Conservation (phyloP, 441 rosid genomes). For the Melastoma candidum region DNA sequence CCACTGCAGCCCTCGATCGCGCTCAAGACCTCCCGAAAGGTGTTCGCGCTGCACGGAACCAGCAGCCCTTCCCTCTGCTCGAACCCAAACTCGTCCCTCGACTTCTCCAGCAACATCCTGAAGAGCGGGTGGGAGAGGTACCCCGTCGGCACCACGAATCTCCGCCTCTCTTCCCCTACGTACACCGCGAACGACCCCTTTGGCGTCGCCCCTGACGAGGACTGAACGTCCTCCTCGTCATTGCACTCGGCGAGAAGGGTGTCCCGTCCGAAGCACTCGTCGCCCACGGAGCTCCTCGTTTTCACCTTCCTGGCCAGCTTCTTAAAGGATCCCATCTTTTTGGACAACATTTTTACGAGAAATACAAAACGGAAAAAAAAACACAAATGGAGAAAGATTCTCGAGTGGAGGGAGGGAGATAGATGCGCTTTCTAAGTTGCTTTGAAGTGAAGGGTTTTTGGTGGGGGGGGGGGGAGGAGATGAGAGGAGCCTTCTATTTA, state of each 20-base stretch:
- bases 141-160: constrained; percentile 61
- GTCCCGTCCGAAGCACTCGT: constrained; percentile 13
- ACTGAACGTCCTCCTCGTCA: constrained; percentile 10
- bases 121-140: constrained; percentile 64
- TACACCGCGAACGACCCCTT: constrained; percentile 61
- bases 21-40: constrained; percentile 55
- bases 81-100: constrained; percentile 47
- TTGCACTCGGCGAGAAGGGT: constrained; percentile 2
- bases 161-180: constrained; percentile 60
- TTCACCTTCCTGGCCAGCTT: constrained; percentile 67
- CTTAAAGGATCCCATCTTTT: constrained; percentile 63
- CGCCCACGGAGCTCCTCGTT: constrained; percentile 24
- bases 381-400: neutral
- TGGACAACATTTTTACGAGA: constrained; percentile 32
- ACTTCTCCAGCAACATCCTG: constrained; percentile 69
- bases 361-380: neutral
- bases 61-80: constrained; percentile 46
- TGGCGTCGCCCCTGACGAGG: constrained; percentile 29
- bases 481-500: too few species aligned
- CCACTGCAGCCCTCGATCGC: constrained; percentile 62
- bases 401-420: too few species aligned
- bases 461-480: too few species aligned
- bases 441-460: too few species aligned
- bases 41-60: constrained; percentile 61
- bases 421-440: too few species aligned